Percentiles rank a stretch among this genome's conserved stretches.
Conservation (phyloP, 148 eudicot species). For the Dianthus caryophyllus region DNA sequence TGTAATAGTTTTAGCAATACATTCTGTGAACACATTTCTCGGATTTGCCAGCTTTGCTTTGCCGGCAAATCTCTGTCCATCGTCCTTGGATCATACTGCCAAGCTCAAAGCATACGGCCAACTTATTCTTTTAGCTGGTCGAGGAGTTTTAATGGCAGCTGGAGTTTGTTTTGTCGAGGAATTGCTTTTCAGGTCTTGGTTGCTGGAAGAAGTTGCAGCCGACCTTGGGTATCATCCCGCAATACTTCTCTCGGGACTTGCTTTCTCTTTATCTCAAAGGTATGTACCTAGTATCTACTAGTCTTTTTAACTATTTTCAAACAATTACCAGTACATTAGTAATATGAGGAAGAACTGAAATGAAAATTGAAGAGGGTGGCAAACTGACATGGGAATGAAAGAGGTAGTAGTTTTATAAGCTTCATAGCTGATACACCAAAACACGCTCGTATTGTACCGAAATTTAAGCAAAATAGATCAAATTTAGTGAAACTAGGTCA, state of each 20-base stretch:
- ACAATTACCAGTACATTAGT: not conserved
- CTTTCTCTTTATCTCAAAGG: conserved; percentile 78
- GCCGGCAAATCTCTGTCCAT: conserved; percentile 47
- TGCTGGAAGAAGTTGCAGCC: conserved; percentile 77
- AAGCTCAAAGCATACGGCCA: conserved; percentile 48
- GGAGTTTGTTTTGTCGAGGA: conserved; percentile 75
- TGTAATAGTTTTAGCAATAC: conserved; percentile 58
- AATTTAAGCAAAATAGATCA: too few relatives aligned
- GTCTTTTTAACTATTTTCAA: not conserved
- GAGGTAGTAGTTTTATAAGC: not conserved
- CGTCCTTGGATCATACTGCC: conserved; percentile 36
- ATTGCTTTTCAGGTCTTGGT: conserved; percentile 84
- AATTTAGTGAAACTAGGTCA: too few relatives aligned
- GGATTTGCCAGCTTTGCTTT: conserved; percentile 56
- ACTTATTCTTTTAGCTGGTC: conserved; percentile 42
- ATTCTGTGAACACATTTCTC: conserved; percentile 44
- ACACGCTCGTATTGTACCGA: too few relatives aligned
- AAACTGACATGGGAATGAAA: not conserved
- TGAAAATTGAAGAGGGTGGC: not conserved
- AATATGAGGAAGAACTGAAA: not conserved
- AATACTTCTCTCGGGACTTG: conserved; percentile 70
- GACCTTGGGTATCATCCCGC: conserved; percentile 82
- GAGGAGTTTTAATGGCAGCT: conserved; percentile 64
- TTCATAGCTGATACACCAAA: not conserved
- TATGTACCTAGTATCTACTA: conserved; percentile 25